Base-by-base conservation (phyloP, 225 moss, liverwort and hornwort species). In the Pseudoscleropodium purum region DNA sequence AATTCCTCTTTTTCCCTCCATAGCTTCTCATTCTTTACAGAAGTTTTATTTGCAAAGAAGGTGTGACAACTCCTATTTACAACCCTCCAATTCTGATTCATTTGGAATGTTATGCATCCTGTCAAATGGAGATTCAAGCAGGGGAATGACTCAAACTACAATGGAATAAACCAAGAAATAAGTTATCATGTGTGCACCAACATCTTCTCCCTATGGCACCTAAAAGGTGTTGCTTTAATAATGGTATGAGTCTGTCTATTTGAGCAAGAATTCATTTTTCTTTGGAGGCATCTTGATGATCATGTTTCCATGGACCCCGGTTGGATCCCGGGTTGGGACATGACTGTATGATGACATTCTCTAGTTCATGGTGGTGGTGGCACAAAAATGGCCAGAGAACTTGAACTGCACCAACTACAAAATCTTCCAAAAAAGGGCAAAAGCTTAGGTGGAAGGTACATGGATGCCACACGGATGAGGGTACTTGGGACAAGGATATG, bases 361-460 rank as follows among this genome's bases (percentile, higher is more conserved):
- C 34, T 33, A 23, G 16, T 74, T 83, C 33, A 51, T 52, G 60
- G 51, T 59, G 67, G 59, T 41, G 68, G 81, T 43, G 10, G 1
- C 16, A 41, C 8, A 7, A 84, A 85, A 87, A 43, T n/a, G 11
- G 21, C 1, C 7, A n/a, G 64, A 43, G 72, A 70, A 90, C 86
- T 79, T 61, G 84, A 92, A 90, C 84, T 3, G 4, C 92, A 92
- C 92, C 92, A 84, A 92, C 59, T 59, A 90, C 90, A 31, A 92
- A 90, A 89, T 89, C 87, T 89, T 84, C 92, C 0, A 5, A 4
- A 75, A 90, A 87, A 74, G 84, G 52, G 90, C 66, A 33, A 84
- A 62, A 27, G 61, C 79, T 89, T 86, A 89, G 92, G 92, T 92
- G 84, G 90, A 64, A 86, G 82, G 88, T 88, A 86, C 86, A 69